Evolutionary conservation across 108 stramenopile genomes (phyloP), one percentile per base, ranked within the genome.

Genomic region (Schizochytrium sp.): DNA sequence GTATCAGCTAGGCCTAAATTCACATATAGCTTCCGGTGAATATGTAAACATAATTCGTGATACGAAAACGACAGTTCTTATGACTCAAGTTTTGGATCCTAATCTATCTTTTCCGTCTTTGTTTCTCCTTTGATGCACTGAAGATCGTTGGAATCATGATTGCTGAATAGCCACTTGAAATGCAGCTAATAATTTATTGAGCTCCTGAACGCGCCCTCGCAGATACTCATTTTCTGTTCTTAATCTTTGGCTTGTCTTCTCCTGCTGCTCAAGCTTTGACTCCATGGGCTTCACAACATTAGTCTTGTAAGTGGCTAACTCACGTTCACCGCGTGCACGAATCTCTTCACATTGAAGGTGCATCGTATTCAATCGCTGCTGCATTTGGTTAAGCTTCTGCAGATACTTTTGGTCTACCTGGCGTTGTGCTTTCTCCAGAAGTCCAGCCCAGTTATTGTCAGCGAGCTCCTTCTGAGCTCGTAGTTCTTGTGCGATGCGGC

Each of bases 141-240:
- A 28, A 28, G 28, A 28, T 28, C 28, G 28, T 28, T 28, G 28
- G 28, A 28, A 28, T 28, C 28, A 28, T 28, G 28, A 28, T 28
- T 83, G 50, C 47, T 55, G 76, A 1, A 83, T n/a, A 7, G 76
- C 76, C 50, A 55, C 53, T 42, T 50, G 76, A 53, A 10, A 83
- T 5, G 76, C 76, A 38, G 47, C 50, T 40, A 83, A 47, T 10
- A 83, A 28, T 7, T 53, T 47, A 40, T 83, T 83, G 8, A 83
- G 76, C 28, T 83, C 76, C 28, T 55, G 49, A 47, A 83, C 76
- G 76, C 76, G 76, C 50, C 15, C 47, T 0, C 76, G 76, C 10
- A 83, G 47, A 40, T 83, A 83, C 15, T 46, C 76, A 28, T 83
- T 83, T 53, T 83, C 76, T 8, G 76, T 83, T 12, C 28, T 17